phyloP scores from a whole-genome alignment of 306 rosid genomes.

The Cucurbita ficifolia region DNA sequence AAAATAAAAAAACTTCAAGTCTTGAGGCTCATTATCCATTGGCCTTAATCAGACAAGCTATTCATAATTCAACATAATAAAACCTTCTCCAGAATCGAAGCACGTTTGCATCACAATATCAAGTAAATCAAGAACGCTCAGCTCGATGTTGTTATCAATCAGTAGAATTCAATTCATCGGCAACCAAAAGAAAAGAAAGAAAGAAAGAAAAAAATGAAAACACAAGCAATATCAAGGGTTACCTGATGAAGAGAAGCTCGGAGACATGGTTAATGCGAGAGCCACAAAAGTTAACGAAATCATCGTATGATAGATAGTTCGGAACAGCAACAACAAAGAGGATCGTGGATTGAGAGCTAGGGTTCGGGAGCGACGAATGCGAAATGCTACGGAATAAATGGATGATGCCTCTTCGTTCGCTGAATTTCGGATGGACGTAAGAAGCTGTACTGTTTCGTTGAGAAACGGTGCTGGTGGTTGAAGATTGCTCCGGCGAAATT shows the following conservation, averaged over 20 bases:
- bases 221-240: background rate
- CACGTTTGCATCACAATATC: background rate
- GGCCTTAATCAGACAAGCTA: background rate
- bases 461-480: conserved; percentile 11
- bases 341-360: conserved; percentile 41
- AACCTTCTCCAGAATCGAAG: background rate
- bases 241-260: conserved; percentile 76
- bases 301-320: conserved; percentile 66
- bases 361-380: conserved; percentile 39
- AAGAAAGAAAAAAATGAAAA: background rate
- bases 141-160: background rate
- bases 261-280: conserved; percentile 41
- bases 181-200: background rate
- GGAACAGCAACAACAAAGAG: conserved; percentile 75
- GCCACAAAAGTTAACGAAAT: conserved; percentile 53
- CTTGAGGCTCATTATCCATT: background rate
- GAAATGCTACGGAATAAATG: conserved; percentile 60
- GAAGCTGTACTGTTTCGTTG: conserved; percentile 8
- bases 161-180: background rate
- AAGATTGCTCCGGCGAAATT: conserved; percentile 14
- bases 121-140: background rate
- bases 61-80: background rate
- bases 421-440: conserved; percentile 22
- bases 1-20: background rate
- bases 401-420: conserved; percentile 57